A percentile compares a stretch with the other conserved stretches of the same genome.
These are phyloP conservation scores for Podaxis sp. DNA, from an alignment of 768 basidiomycete species.

Conservation along the genomic window DNA sequence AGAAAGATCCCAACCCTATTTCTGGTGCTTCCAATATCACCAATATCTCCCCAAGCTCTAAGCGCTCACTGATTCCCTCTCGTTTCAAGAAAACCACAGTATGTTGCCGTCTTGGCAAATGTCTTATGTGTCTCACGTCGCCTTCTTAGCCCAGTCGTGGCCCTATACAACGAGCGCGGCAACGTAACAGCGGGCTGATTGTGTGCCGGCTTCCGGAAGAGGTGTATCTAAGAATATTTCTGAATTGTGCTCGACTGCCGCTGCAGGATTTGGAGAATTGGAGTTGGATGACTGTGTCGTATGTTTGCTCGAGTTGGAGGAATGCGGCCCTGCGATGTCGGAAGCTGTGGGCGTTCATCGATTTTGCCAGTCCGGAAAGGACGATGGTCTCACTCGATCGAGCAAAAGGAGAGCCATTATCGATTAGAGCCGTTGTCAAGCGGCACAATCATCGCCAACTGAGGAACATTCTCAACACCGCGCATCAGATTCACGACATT, in stretches of 20 bases:
- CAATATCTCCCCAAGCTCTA: neutral
- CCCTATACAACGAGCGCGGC: constrained; percentile 16
- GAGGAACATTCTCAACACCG: constrained; percentile 29
- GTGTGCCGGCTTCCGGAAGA: constrained; percentile 29
- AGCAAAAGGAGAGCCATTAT: constrained; percentile 32
- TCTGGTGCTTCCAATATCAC: neutral
- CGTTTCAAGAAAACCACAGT: constrained; percentile 6
- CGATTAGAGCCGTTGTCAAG: constrained; percentile 30
- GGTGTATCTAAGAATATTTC: constrained; percentile 30
- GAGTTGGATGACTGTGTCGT: constrained; percentile 36
- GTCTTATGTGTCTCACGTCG: neutral
- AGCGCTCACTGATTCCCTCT: neutral
- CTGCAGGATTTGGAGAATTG: constrained; percentile 21
- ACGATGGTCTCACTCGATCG: constrained; percentile 30
- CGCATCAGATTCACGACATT: constrained; percentile 35
- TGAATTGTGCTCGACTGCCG: constrained; percentile 24
- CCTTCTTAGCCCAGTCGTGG: constrained; percentile 10
- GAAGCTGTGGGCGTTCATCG: constrained; percentile 37
- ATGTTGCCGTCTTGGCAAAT: neutral
- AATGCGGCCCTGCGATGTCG: constrained; percentile 29
- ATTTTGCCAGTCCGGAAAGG: constrained; percentile 37
- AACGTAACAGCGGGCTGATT: neutral
- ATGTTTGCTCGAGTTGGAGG: constrained; percentile 40
- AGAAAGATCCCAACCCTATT: neutral
- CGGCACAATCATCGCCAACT: constrained; percentile 27